Percentiles rank a stretch among this genome's conserved stretches.
phyloP scores from a whole-genome alignment of 768 basidiomycete genomes.

The Rhodotorula babjevae region DNA sequence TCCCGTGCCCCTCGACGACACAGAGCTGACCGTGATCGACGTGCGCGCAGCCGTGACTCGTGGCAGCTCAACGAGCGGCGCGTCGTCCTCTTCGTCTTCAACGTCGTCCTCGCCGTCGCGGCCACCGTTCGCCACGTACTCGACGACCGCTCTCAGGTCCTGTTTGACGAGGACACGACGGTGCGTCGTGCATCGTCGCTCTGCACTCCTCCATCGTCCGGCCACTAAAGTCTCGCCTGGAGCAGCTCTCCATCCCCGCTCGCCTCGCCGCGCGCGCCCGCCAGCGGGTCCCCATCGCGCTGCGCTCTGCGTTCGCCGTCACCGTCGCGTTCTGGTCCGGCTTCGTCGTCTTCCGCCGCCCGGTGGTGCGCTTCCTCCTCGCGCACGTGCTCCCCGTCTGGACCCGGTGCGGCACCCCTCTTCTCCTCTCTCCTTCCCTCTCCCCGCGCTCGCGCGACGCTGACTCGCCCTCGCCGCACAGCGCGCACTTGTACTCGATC shows the following conservation, averaged over 20 bases:
- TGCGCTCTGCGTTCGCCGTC: background rate
- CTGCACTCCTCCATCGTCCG: too few relatives aligned
- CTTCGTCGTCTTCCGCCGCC: constrained; percentile 26
- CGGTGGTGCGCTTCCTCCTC: constrained; percentile 28
- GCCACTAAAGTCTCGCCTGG: too few relatives aligned
- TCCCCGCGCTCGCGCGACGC: background rate
- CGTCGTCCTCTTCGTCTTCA: constrained; percentile 17
- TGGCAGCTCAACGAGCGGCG: constrained; percentile 37
- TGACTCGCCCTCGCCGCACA: background rate
- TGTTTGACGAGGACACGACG: constrained; percentile 22
- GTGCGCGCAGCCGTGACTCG: constrained; percentile 10
- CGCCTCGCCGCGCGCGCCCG: constrained; percentile 11
- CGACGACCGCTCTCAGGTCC: constrained; percentile 11
- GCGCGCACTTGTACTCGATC: constrained; percentile 26
- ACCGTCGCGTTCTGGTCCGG: constrained; percentile 17
- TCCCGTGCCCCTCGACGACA: background rate
- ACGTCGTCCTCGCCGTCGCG: constrained; percentile 8
- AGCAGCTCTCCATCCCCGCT: constrained; percentile 21
- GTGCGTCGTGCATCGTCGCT: too few relatives aligned
- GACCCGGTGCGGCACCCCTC: constrained; percentile 15
- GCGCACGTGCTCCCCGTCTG: constrained; percentile 17
- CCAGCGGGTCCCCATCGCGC: background rate
- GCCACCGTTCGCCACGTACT: constrained; percentile 20
- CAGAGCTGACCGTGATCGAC: background rate
- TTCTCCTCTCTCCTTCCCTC: background rate